Conservation (phyloP, 2,329 filamentous ascomycete genomes). For the Pseudocercospora eumusae region DNA sequence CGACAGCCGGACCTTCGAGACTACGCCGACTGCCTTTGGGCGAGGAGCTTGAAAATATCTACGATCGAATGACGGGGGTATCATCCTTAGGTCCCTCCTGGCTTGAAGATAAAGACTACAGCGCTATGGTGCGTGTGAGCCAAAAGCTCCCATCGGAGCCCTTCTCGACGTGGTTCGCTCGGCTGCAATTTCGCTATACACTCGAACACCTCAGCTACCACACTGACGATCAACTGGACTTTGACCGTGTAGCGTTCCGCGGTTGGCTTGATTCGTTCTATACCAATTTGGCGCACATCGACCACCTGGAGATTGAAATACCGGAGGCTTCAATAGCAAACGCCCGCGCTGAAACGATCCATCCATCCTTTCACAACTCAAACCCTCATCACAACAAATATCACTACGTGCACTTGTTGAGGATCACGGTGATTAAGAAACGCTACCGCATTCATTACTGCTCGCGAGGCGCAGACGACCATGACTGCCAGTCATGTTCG, state of each 20-base stretch:
- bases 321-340: not conserved
- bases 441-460: not conserved
- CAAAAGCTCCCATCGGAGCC: not conserved
- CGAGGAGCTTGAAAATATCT: not conserved
- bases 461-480: not conserved
- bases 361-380: not conserved
- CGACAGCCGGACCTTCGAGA: not conserved
- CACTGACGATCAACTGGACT: not conserved
- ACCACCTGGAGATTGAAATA: not conserved
- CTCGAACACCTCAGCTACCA: not conserved
- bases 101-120: not conserved
- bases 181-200: not conserved
- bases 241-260: not conserved
- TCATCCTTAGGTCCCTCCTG: not conserved
- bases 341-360: not conserved
- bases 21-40: not conserved
- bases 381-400: not conserved
- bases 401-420: not conserved
- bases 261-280: not conserved
- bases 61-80: not conserved
- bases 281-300: not conserved
- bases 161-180: not conserved
- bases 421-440: not conserved
- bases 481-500: not conserved
- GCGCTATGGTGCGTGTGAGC: not conserved